Evolutionary conservation across 2,329 filamentous ascomycete genomes (phyloP).

Genomic region (Aspergillus tubingensis): DNA sequence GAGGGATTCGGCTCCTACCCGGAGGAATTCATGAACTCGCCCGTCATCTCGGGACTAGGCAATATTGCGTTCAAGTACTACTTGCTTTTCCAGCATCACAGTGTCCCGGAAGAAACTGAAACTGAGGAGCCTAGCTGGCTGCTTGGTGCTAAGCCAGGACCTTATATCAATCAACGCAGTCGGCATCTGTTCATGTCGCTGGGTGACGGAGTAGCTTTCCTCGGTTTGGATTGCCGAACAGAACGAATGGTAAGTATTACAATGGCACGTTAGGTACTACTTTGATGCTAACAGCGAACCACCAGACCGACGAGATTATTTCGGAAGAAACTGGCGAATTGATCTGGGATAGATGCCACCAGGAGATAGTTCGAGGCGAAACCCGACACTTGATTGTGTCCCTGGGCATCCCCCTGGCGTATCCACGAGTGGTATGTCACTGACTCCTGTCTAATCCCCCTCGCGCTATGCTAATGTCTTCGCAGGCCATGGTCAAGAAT

Average conservation of each 20-base stretch:
- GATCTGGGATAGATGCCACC: conserved; percentile 81
- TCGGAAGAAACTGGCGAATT: conserved; percentile 79
- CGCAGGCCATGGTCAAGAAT: conserved; percentile 66
- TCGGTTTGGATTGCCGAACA: conserved; percentile 88
- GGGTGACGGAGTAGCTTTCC: conserved; percentile 74
- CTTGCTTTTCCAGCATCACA: conserved; percentile 97
- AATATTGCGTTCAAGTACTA: conserved; percentile 98
- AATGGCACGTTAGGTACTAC: neutral
- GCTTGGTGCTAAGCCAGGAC: conserved; percentile 74
- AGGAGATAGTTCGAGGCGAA: conserved; percentile 78
- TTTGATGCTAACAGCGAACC: conserved; percentile 25
- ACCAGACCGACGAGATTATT: conserved; percentile 71
- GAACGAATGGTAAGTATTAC: conserved; percentile 66
- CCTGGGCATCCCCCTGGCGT: conserved; percentile 79
- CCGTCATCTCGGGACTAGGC: conserved; percentile 86
- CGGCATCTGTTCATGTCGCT: conserved; percentile 83
- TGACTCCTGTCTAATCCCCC: conserved; percentile 33
- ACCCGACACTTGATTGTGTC: conserved; percentile 89
- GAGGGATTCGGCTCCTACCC: conserved; percentile 93
- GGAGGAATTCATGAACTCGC: conserved; percentile 84
- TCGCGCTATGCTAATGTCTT: conserved; percentile 30
- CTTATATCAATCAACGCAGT: conserved; percentile 85
- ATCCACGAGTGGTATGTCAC: conserved; percentile 69
- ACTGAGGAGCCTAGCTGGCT: conserved; percentile 88
- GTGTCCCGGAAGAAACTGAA: conserved; percentile 76